Evolutionary conservation across 805 yeast genomes (phyloP).

Genomic region (Torulaspora quercuum): DNA sequence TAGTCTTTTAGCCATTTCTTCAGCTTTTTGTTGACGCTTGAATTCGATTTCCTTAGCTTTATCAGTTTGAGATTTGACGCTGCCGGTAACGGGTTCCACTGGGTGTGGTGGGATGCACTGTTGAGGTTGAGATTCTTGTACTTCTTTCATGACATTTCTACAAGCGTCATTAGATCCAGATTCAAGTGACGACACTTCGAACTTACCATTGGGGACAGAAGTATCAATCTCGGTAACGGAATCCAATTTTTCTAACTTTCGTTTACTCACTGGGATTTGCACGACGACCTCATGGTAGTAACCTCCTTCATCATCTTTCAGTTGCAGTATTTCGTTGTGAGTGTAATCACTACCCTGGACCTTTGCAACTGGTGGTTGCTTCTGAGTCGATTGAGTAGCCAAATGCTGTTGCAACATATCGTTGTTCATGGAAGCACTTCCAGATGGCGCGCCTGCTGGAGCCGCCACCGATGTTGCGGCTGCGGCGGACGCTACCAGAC

Average conservation of each 20-base stretch:
- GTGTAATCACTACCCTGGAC: constrained; percentile 25
- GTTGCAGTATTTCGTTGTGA: constrained; percentile 27
- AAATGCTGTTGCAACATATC: constrained; percentile 7
- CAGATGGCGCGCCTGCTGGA: background rate
- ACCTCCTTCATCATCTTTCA: constrained; percentile 26
- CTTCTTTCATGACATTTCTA: too few species aligned
- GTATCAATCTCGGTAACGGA: constrained; percentile 10
- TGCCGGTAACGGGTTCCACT: background rate
- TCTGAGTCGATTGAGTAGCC: too few species aligned
- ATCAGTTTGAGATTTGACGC: background rate
- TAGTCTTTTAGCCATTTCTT: constrained; percentile 25
- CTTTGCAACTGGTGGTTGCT: constrained; percentile 11
- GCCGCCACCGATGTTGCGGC: constrained; percentile 2
- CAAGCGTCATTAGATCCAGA: too few species aligned
- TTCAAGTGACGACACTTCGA: background rate
- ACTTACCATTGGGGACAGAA: constrained; percentile 3
- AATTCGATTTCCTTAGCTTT: constrained; percentile 7
- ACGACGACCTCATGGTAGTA: constrained; percentile 29
- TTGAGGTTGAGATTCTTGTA: too few species aligned
- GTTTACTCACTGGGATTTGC: constrained; percentile 26
- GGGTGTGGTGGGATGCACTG: background rate
- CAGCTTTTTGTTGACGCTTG: constrained; percentile 20
- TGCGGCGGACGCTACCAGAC: constrained; percentile 9
- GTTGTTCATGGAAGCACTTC: too few species aligned
- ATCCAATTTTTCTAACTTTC: constrained; percentile 11